Conservation (phyloP, 306 rosid species). For the Urtica urens region DNA sequence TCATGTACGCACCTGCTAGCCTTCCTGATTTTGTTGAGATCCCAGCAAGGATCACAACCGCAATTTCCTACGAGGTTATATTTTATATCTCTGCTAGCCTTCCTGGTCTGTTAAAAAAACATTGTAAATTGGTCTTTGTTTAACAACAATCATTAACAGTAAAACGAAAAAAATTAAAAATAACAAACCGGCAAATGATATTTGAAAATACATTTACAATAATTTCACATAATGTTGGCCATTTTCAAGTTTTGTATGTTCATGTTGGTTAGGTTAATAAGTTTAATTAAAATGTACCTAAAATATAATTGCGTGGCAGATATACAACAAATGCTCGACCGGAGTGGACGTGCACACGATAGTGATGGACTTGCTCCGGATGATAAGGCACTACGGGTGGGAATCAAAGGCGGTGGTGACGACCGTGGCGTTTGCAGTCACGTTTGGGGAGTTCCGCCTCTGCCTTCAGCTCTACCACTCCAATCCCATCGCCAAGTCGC, state of each 20-base stretch:
- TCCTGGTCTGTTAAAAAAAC: too few relatives aligned
- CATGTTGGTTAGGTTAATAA: too few relatives aligned
- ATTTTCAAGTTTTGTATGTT: too few relatives aligned
- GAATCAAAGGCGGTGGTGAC: conserved; percentile 53
- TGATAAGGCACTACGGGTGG: conserved; percentile 47
- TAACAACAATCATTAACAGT: too few relatives aligned
- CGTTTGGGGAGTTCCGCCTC: conserved; percentile 47
- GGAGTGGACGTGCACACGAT: conserved; percentile 47
- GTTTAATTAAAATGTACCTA: too few relatives aligned
- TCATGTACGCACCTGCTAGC: neutral
- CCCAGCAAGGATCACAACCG: conserved; percentile 3
- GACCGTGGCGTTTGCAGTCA: conserved; percentile 44
- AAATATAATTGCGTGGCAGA: too few relatives aligned
- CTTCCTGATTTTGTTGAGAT: conserved; percentile 7
- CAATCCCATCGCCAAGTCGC: conserved; percentile 36
- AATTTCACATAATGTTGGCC: too few relatives aligned
- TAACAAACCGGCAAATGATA: too few relatives aligned
- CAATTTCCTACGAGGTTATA: conserved; percentile 11
- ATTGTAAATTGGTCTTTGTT: too few relatives aligned
- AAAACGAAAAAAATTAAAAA: too few relatives aligned
- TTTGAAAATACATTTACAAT: too few relatives aligned
- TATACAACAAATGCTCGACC: conserved; percentile 31
- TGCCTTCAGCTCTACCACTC: conserved; percentile 30
- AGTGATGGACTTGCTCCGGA: conserved; percentile 34
- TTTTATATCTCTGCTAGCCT: too few relatives aligned